phyloP scores from a whole-genome alignment of 345 rosid species.

The Boechera divaricarpa region DNA sequence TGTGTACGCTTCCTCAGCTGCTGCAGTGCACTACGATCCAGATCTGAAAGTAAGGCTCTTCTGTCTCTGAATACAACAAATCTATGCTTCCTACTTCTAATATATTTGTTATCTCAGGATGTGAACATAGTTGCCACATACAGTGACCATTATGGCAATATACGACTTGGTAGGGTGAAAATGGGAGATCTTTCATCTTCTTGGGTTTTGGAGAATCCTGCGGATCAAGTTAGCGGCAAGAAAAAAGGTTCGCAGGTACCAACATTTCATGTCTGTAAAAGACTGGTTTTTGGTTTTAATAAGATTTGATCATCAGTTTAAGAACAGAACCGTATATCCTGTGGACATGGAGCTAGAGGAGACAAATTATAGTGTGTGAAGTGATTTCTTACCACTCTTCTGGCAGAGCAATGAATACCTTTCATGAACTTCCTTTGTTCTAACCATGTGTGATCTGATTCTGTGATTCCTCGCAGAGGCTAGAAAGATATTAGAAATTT shows the following conservation, averaged over 20 bases:
- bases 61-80: conserved; percentile 6
- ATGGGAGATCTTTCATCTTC: conserved; percentile 90
- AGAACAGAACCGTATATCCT: neutral
- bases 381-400: conserved; percentile 8
- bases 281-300: neutral
- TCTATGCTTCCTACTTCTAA: conserved; percentile 43
- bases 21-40: conserved; percentile 46
- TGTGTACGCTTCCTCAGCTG: conserved; percentile 39
- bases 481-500: conserved; percentile 2
- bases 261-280: neutral
- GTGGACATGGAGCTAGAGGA: neutral
- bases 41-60: conserved; percentile 58
- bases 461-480: conserved; percentile 23
- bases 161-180: conserved; percentile 71
- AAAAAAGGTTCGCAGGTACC: conserved; percentile 61
- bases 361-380: conserved; percentile 2
- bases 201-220: conserved; percentile 83
- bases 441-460: conserved; percentile 6
- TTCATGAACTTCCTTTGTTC: conserved; percentile 6
- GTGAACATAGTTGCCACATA: conserved; percentile 85
- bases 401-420: neutral
- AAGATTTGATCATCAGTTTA: conserved; percentile 1
- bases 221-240: conserved; percentile 46
- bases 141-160: conserved; percentile 68
- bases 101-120: conserved; percentile 58